These are phyloP conservation scores for Colletotrichum euphorbiae DNA, from an alignment of 2,329 filamentous ascomycete species.

Conservation along the genomic window DNA sequence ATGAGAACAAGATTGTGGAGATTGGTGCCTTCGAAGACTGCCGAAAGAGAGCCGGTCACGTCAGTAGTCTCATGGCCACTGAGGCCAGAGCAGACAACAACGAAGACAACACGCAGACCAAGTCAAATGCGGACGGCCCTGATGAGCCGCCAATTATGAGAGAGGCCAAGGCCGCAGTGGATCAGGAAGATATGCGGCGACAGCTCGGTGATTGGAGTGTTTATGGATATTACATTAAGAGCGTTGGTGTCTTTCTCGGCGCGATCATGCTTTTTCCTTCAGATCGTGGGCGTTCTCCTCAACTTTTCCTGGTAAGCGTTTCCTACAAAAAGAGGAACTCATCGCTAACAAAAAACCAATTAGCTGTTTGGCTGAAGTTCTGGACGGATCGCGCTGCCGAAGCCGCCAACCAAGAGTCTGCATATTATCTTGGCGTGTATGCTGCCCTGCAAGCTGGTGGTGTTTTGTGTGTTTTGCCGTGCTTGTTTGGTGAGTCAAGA, in stretches of 20 bases:
- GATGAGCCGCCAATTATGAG: not conserved
- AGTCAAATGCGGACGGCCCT: not conserved
- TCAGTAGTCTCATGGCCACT: conserved; percentile 44
- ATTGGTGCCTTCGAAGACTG: conserved; percentile 51
- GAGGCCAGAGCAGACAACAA: not conserved
- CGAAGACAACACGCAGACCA: not conserved
- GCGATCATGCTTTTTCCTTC: conserved; percentile 40
- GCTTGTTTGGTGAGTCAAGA: conserved; percentile 31
- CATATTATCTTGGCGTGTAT: conserved; percentile 44
- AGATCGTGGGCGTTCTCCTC: conserved; percentile 42
- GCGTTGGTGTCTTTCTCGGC: conserved; percentile 30
- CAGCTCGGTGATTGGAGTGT: conserved; percentile 47
- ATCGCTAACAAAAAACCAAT: not conserved
- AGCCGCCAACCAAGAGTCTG: conserved; percentile 26
- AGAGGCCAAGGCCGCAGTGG: not conserved
- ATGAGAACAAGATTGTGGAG: conserved; percentile 48
- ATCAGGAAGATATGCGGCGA: conserved; percentile 25
- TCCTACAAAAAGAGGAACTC: too few relatives aligned
- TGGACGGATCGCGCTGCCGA: conserved; percentile 43
- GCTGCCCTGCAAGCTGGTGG: conserved; percentile 29
- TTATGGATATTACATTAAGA: conserved; percentile 46
- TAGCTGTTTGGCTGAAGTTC: conserved; percentile 47
- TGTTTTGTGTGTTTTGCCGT: conserved; percentile 33
- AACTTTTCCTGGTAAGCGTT: conserved; percentile 40
- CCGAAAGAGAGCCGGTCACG: conserved; percentile 48